Conservation (phyloP, 106 monocot genomes). For the Amphibolis antarctica region DNA sequence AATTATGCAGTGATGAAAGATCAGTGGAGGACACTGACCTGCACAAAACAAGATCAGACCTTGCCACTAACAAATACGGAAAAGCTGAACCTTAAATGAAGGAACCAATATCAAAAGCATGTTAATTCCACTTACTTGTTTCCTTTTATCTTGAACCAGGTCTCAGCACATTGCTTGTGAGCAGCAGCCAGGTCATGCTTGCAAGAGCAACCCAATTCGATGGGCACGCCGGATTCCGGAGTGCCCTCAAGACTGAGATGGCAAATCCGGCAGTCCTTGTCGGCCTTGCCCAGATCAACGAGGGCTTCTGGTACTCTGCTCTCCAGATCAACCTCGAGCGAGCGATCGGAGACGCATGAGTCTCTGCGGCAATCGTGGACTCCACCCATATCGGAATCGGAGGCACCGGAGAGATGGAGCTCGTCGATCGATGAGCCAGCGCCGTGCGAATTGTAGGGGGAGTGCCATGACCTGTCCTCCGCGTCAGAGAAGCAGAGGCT, state of each 20-base stretch:
- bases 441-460: conserved; percentile 9
- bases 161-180: conserved; percentile 25
- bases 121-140: conserved; percentile 13
- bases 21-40: no score
- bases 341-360: conserved; percentile 9
- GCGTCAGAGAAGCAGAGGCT: conserved; percentile 20
- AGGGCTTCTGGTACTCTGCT: conserved; percentile 1
- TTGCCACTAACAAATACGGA: no score
- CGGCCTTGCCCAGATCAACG: background rate
- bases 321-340: conserved; percentile 13
- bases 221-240: conserved; percentile 19
- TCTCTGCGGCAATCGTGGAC: background rate
- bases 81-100: no score
- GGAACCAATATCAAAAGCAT: no score
- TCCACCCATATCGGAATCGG: conserved; percentile 11
- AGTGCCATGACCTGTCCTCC: conserved; percentile 27
- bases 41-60: no score
- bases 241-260: conserved; percentile 12
- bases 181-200: conserved; percentile 27
- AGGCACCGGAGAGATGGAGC: conserved; percentile 9
- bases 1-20: no score
- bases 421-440: conserved; percentile 18
- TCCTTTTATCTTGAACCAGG: conserved; percentile 32
- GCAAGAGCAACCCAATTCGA: conserved; percentile 29
- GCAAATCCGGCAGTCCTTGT: conserved; percentile 30